Conservation (phyloP, 2,329 filamentous ascomycete genomes). For the Pseudocercospora macadamiae region DNA sequence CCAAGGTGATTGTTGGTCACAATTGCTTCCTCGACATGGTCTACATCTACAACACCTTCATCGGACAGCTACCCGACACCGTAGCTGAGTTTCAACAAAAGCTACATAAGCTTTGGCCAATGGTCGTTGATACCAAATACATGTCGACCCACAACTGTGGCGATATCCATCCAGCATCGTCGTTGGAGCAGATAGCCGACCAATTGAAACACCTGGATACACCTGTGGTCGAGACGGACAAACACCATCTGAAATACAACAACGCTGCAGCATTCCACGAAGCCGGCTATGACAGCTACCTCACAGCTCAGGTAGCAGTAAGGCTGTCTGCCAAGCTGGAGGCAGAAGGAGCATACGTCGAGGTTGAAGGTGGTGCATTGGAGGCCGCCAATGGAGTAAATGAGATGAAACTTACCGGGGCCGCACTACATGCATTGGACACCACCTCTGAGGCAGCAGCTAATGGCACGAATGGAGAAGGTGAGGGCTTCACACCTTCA, state of each 20-base stretch:
- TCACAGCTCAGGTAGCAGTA: constrained; percentile 63
- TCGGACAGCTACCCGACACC: constrained; percentile 58
- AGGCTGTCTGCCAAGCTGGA: constrained; percentile 58
- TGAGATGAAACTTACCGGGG: constrained; percentile 20
- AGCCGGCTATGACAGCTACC: constrained; percentile 65
- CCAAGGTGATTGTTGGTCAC: constrained; percentile 63
- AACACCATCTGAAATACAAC: constrained; percentile 47
- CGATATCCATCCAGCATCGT: constrained; percentile 53
- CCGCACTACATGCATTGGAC: constrained; percentile 12
- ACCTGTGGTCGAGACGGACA: constrained; percentile 47
- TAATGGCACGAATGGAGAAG: constrained; percentile 11
- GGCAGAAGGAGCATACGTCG: constrained; percentile 41
- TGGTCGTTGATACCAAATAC: constrained; percentile 66
- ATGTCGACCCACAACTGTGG: constrained; percentile 61
- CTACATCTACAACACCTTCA: constrained; percentile 66
- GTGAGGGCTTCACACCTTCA: constrained; percentile 33
- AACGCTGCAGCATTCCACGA: constrained; percentile 55
- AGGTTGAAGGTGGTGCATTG: constrained; percentile 17
- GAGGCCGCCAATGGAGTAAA: constrained; percentile 20
- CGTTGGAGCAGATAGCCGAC: constrained; percentile 53
- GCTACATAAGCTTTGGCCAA: constrained; percentile 59
- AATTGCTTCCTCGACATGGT: constrained; percentile 67
- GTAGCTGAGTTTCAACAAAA: constrained; percentile 56
- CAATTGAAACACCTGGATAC: constrained; percentile 42
- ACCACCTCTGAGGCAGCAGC: constrained; percentile 8